These are phyloP conservation scores for Ilyonectria robusta DNA, from an alignment of 2,329 filamentous ascomycete species.

Conservation along the genomic window DNA sequence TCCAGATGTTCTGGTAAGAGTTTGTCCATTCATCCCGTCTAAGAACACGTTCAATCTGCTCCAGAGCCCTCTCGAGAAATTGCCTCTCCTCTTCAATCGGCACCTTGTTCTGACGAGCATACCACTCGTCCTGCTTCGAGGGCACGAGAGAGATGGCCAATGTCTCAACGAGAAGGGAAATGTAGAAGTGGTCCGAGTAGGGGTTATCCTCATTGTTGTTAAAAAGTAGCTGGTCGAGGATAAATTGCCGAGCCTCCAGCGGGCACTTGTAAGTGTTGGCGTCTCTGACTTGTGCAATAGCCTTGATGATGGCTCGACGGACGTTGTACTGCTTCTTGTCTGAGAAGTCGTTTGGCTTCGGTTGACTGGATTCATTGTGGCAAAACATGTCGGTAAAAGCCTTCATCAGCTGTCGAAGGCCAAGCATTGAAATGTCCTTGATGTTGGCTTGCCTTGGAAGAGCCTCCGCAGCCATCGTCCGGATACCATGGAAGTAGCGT, in stretches of 20 bases:
- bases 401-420: conserved; percentile 86
- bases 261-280: conserved; percentile 80
- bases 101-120: conserved; percentile 61
- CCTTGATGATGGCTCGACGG: conserved; percentile 85
- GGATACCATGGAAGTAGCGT: conserved; percentile 94
- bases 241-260: conserved; percentile 82
- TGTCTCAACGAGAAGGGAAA: conserved; percentile 81
- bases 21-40: conserved; percentile 78
- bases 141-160: conserved; percentile 72
- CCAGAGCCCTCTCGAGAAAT: conserved; percentile 68
- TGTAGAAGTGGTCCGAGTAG: conserved; percentile 91
- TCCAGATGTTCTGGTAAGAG: conserved; percentile 78
- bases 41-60: conserved; percentile 77
- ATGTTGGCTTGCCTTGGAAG: conserved; percentile 82
- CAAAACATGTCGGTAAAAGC: conserved; percentile 93
- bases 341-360: conserved; percentile 90
- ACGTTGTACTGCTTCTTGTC: conserved; percentile 89
- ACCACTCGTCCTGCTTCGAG: conserved; percentile 60
- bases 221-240: conserved; percentile 90
- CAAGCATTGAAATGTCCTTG: conserved; percentile 79
- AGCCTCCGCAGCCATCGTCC: conserved; percentile 85
- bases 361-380: conserved; percentile 81
- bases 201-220: conserved; percentile 95
- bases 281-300: conserved; percentile 85
- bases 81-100: conserved; percentile 61